Percentiles rank a stretch among this genome's conserved stretches.
Evolutionary conservation across 73 alveolate species (phyloP).

Genomic region (Tetrahymena borealis): DNA sequence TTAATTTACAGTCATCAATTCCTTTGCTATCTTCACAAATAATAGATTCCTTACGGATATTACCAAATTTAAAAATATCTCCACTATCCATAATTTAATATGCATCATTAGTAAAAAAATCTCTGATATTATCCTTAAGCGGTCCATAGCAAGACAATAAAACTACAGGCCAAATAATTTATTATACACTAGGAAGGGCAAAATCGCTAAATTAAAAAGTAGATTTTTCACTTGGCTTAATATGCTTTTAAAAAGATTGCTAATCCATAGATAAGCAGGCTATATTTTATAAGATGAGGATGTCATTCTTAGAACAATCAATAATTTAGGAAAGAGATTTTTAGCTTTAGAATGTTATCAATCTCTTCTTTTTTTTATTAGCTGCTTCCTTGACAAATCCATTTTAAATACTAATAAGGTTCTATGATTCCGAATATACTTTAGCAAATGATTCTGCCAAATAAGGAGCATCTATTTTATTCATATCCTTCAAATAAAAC

Average conservation of each 20-base stretch:
- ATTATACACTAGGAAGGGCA: not conserved
- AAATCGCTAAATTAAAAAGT: not conserved
- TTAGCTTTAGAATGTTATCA: not conserved
- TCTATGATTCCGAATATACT: not conserved
- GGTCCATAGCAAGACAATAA: not conserved
- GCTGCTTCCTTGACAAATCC: not conserved
- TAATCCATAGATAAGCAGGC: not conserved
- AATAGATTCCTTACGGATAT: not conserved
- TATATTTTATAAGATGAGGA: not conserved
- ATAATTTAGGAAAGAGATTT: not conserved
- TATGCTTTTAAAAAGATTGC: not conserved
- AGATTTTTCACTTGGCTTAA: not conserved
- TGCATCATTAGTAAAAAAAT: not conserved
- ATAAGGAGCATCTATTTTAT: not conserved
- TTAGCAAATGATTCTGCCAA: not conserved
- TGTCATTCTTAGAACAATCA: not conserved
- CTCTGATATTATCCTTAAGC: not conserved
- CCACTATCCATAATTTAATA: not conserved
- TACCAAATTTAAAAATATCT: not conserved
- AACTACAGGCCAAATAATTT: not conserved
- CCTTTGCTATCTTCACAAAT: not conserved
- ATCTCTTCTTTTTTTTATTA: not conserved
- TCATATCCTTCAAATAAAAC: not conserved
- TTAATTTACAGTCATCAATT: not conserved
- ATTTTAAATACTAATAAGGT: not conserved